Evolutionary conservation across 306 rosid genomes (phyloP).

Genomic region (Trifolium pratense): DNA sequence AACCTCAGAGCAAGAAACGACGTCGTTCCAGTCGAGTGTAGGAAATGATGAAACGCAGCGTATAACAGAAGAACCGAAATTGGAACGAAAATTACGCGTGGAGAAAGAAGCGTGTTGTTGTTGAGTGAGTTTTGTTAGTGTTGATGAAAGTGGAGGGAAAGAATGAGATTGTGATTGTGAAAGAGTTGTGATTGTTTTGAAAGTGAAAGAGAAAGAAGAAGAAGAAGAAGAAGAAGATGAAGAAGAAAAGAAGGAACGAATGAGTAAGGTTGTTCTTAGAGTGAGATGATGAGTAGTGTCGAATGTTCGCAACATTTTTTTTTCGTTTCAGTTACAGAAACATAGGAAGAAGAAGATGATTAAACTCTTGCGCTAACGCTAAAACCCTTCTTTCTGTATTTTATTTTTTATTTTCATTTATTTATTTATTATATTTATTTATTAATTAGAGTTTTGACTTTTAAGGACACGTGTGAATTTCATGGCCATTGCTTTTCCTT

Average conservation of each 20-base stretch:
- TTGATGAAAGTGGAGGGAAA: slow-evolving; percentile 32
- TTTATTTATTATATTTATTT: neutral
- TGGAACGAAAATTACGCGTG: slow-evolving; percentile 26
- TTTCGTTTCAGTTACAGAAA: neutral
- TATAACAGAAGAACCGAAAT: slow-evolving; percentile 28
- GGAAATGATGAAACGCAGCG: slow-evolving; percentile 68
- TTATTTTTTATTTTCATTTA: neutral
- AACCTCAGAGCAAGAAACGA: slow-evolving; percentile 71
- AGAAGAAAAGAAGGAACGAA: slow-evolving; percentile 38
- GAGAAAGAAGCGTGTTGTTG: slow-evolving; percentile 34
- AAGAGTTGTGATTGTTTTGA: slow-evolving; percentile 46
- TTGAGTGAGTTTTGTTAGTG: neutral
- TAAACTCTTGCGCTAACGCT: neutral
- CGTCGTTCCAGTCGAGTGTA: slow-evolving; percentile 73
- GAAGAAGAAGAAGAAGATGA: slow-evolving; percentile 36
- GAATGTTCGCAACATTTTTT: slow-evolving; percentile 42
- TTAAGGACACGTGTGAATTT: too few relatives aligned
- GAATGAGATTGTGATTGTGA: slow-evolving; percentile 26
- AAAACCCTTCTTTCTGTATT: neutral
- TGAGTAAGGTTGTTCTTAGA: slow-evolving; percentile 40
- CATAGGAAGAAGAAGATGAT: neutral
- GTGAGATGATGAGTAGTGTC: slow-evolving; percentile 31
- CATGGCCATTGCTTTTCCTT: too few relatives aligned
- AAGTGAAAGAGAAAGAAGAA: slow-evolving; percentile 5
- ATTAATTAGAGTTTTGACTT: too few relatives aligned